A percentile compares a stretch with the other conserved stretches of the same genome.
Conservation (phyloP, 495 filamentous ascomycete species). For the Friedmanniomyces endolithicus region DNA sequence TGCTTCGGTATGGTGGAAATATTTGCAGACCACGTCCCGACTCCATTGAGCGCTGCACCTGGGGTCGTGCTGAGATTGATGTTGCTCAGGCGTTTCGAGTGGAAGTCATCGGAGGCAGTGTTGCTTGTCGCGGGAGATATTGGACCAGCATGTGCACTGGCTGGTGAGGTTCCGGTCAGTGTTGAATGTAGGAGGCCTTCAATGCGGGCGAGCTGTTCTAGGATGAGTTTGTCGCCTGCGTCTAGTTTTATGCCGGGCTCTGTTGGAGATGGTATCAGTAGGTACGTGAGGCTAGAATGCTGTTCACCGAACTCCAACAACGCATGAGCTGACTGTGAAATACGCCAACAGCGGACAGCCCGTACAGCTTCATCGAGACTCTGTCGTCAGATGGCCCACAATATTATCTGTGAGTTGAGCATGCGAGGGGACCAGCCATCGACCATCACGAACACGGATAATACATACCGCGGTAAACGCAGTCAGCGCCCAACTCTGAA, state of each 20-base stretch:
- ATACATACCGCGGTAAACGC: slow-evolving; percentile 47
- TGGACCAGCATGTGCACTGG: slow-evolving; percentile 38
- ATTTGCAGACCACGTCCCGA: slow-evolving; percentile 65
- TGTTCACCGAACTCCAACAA: background rate
- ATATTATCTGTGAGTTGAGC: too few relatives aligned
- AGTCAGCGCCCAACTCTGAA: slow-evolving; percentile 68
- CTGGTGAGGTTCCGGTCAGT: slow-evolving; percentile 32
- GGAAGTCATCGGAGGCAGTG: slow-evolving; percentile 28
- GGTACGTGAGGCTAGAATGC: background rate
- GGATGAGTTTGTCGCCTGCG: slow-evolving; percentile 72
- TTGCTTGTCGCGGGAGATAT: slow-evolving; percentile 57
- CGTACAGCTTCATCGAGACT: background rate
- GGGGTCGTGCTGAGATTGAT: slow-evolving; percentile 28
- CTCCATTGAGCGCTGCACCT: slow-evolving; percentile 44
- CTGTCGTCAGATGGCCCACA: too few relatives aligned
- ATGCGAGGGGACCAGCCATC: too few relatives aligned
- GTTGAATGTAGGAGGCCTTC: slow-evolving; percentile 64
- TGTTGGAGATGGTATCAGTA: background rate
- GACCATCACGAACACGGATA: too few relatives aligned
- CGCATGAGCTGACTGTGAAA: background rate
- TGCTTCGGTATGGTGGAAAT: slow-evolving; percentile 76
- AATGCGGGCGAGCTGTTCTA: slow-evolving; percentile 63
- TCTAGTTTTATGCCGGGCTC: slow-evolving; percentile 81
- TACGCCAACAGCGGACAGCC: background rate
- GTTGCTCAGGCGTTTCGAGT: slow-evolving; percentile 17